Base-by-base conservation (phyloP, 2,329 filamentous ascomycete species). In the Xylariales sp. region DNA sequence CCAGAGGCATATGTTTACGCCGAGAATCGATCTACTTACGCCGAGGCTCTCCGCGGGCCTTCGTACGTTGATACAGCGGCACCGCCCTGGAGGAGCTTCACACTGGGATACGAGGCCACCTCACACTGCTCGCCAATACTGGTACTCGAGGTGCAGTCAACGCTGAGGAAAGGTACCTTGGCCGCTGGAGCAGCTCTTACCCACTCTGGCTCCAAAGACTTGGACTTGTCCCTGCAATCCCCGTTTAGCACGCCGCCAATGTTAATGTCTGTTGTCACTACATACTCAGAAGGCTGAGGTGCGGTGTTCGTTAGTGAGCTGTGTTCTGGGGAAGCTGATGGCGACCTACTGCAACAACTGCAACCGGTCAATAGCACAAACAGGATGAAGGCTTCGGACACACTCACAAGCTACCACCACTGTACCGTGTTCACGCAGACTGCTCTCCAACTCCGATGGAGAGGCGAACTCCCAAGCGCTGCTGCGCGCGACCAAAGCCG, bases 131-230 rank as follows among this genome's bases (percentile, higher is more conserved):
- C 29, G 32, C 53, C 53, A 11, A 44, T 3, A 11, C 22, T 19
- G 3, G 42, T 19, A 19, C 45, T 37, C 4, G 39, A 39, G 5
- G 31, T 33, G 33, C 54, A 56, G 36, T 55, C 51, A 27, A 55
- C 22, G 43, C 49, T 54, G 12, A 51, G 21, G 21, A 52, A 31
- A 9, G 42, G 33, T 4, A 47, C 7, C 14, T 37, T 29, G 6
- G 46, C 40, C n/a, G 46, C 45, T n/a, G 46, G 29, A 18, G 31
- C 34, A 9, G 42, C 48, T 5, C 43, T 20, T 3, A 33, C 31
- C 54, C 52, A 56, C 47, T 52, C 48, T 11, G 31, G 38, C 31
- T 56, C 50, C 11, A 53, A 33, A 22, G 46, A 19, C 37, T 45
- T 42, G 1, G 49, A 42, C 32, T 43, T 51, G 22, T 50, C 48